Evolutionary conservation across 1,284 basidiomycete genomes (phyloP).

Genomic region (Apiotrichum veenhuisii): DNA sequence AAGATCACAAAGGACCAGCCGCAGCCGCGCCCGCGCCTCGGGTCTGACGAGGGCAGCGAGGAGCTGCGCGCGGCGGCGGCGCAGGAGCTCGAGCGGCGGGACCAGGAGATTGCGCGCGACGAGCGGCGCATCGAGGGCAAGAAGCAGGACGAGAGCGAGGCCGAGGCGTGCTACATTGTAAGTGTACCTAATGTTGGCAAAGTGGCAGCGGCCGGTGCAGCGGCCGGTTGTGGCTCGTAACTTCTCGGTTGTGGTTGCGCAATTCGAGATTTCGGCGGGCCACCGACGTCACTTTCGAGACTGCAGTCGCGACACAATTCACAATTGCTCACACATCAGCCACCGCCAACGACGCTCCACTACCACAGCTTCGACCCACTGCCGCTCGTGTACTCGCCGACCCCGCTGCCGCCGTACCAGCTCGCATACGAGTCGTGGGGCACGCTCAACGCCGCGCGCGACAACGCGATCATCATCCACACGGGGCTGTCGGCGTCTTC

Average conservation of each 20-base stretch:
- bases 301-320: background rate
- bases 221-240: background rate
- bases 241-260: background rate
- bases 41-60: constrained; percentile 3
- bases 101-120: constrained; percentile 24
- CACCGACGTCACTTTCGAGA: background rate
- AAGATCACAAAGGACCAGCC: background rate
- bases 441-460: constrained; percentile 66
- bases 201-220: background rate
- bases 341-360: constrained; percentile 45
- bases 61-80: constrained; percentile 6
- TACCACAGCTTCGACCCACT: constrained; percentile 65
- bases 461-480: constrained; percentile 94
- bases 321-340: constrained; percentile 27
- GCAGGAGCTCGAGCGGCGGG: constrained; percentile 24
- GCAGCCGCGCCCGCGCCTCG: background rate
- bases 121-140: constrained; percentile 26
- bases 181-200: constrained; percentile 14
- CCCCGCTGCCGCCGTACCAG: constrained; percentile 61
- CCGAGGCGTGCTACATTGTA: constrained; percentile 50
- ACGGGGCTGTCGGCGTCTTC: constrained; percentile 94
- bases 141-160: constrained; percentile 35
- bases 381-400: constrained; percentile 67
- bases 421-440: constrained; percentile 99
- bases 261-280: no score